Evolutionary conservation across 768 basidiomycete species (phyloP).

Genomic region (Leccinellum rugosiceps): DNA sequence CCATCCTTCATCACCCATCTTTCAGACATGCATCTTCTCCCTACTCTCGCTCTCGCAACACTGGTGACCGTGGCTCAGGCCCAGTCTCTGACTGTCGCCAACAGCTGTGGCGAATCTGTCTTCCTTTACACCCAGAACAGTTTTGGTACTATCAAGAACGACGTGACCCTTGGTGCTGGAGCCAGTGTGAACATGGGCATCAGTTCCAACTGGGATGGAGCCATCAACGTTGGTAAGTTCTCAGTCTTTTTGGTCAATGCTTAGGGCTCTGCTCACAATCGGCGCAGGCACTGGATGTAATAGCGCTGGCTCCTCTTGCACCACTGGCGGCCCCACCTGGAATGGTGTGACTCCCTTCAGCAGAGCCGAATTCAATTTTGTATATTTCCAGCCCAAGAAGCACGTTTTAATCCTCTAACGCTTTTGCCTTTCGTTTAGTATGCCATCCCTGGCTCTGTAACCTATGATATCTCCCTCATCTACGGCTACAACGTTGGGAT

Average conservation of each 20-base stretch:
- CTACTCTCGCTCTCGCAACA: neutral
- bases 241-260: neutral
- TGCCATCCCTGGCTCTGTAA: conserved; percentile 26
- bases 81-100: conserved; percentile 29
- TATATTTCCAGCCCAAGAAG: conserved; percentile 2
- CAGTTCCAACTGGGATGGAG: conserved; percentile 31
- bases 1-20: neutral
- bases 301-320: conserved; percentile 19
- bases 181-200: conserved; percentile 27
- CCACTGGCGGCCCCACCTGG: conserved; percentile 31
- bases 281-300: conserved; percentile 27
- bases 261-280: conserved; percentile 3
- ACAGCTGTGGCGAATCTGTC: conserved; percentile 25
- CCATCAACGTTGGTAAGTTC: conserved; percentile 28
- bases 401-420: neutral
- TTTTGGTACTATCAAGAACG: conserved; percentile 24
- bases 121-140: conserved; percentile 31
- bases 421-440: conserved; percentile 5
- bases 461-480: conserved; percentile 34
- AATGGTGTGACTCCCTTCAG: conserved; percentile 30
- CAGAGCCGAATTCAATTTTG: conserved; percentile 33
- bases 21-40: conserved; percentile 1
- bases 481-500: conserved; percentile 34
- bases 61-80: conserved; percentile 13
- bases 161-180: conserved; percentile 24